These are phyloP conservation scores for Globisporangium mamillatum DNA, from an alignment of 352 stramenopile species.

Conservation along the genomic window DNA sequence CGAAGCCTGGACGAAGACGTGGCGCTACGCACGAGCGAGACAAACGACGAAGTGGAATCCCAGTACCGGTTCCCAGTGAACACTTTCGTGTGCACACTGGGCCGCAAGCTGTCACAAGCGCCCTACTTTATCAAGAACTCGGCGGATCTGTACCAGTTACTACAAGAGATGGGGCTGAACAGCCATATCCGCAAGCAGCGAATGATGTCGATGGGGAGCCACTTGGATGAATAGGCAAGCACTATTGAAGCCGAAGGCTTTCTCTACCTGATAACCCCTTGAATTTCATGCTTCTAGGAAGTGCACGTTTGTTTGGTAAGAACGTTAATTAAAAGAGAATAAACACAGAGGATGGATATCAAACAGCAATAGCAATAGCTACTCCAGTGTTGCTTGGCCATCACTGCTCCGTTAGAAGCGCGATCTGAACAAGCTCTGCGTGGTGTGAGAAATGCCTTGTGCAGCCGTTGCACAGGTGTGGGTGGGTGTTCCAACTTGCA, in stretches of 20 bases:
- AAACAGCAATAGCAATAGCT: no score
- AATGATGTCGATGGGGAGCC: slow-evolving; percentile 51
- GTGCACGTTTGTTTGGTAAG: background rate
- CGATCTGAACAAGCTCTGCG: no score
- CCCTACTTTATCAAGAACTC: slow-evolving; percentile 89
- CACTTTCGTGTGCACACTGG: slow-evolving; percentile 83
- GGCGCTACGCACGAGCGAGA: slow-evolving; percentile 25
- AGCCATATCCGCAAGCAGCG: slow-evolving; percentile 76
- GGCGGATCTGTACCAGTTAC: slow-evolving; percentile 75
- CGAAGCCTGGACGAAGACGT: slow-evolving; percentile 25
- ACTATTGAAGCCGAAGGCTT: background rate
- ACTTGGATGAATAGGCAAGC: slow-evolving; percentile 16
- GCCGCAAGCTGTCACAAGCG: slow-evolving; percentile 77
- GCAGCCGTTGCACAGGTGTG: no score
- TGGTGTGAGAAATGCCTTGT: no score
- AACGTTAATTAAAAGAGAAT: background rate
- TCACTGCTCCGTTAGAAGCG: no score
- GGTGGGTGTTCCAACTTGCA: no score
- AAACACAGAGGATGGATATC: background rate
- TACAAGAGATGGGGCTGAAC: slow-evolving; percentile 84
- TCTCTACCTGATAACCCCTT: background rate
- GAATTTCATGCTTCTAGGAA: background rate
- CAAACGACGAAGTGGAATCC: slow-evolving; percentile 31
- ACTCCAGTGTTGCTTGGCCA: no score
- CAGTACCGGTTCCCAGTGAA: slow-evolving; percentile 78